Evolutionary conservation across 257 asterid species (phyloP), one percentile per base, ranked within the genome.

Genomic region (Fraxinus quadrangulata): DNA sequence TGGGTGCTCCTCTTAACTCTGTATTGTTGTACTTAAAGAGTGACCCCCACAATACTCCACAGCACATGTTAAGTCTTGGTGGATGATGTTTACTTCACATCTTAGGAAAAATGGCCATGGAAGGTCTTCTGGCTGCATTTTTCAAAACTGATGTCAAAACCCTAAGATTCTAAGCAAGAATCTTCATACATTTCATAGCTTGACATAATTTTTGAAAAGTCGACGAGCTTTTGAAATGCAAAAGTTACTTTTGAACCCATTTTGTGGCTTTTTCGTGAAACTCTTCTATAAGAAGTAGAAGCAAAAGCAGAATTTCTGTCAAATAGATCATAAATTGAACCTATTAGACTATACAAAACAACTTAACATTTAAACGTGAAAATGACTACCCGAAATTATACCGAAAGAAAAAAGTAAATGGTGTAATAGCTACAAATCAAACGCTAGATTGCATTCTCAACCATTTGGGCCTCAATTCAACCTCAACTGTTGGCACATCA

Each of bases 401-500:
- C 17, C 36, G 19, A 69, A 74, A 68, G 54, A 42, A 28, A 59
- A 45, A 40, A 1, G 37, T 4, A 33, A 70, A 51, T 67, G 14
- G 36, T 31, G 51, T 6, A 33, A 67, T 63, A 10, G 31, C 67
- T 59, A n/a, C 67, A 59, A 59, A 26, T 59, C 69, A 51, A 78
- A 47, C 75, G 77, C 67, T 78, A 63, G 61, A 81, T 42, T 75
- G 47, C 76, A 37, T 75, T 54, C 54, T 40, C 39, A 72, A 78
- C 72, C 26, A 26, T n/a, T 67, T 23, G 81, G 81, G 72, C 40
- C 77, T 71, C 72, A 54, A 37, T 71, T 37, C 72, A 70, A 39
- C 65, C 33, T 63, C n/a, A 72, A 74, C 31, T 77, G 77, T 75
- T 80, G 77, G 74, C 83, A 71, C 56, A 73, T 65, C 77, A 76